Evolutionary conservation across 2,329 filamentous ascomycete species (phyloP), one percentile per base, ranked within the genome.

Genomic region (Pleomassaria siparia): DNA sequence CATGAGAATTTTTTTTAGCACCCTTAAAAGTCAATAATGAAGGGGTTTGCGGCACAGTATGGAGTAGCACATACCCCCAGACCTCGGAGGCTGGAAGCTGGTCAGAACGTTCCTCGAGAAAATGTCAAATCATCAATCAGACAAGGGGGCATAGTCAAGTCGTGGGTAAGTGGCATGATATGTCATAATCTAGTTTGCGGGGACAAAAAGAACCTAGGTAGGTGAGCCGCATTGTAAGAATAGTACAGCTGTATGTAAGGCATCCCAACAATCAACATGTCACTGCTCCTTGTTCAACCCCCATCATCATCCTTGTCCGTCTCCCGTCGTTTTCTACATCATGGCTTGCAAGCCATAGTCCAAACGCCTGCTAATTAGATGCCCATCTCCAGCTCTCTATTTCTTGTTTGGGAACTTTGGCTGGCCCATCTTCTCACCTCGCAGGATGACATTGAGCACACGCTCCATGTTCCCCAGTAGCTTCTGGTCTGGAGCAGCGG

Each of bases 381-480:
- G 18, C 11, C n/a, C 18, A 28, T n/a, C 9, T 3, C 8, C 43
- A 50, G 46, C 77, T 83, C 43, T 51, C 55, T 49, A 84, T 78
- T 88, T 89, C 81, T 88, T 90, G 56, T 84, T 79, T 50, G 78
- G 82, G 72, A 94, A 88, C 76, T 86, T 88, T 62, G 90, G 88
- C 71, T 84, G 79, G 54, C 91, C 92, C 70, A 96, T 94, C 74
- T 92, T 89, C 65, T 77, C 79, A 49, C 94, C 90, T 59, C 91
- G 82, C 66, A 96, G 80, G 78, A 95, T 90, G 65, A 96, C 83
- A 65, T 94, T 92, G 70, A 96, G 83, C 54, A 89, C 84, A 45
- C 86, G 81, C 82, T 95, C 90, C 81, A 96, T 89, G 58, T 80
- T 76, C 50, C 74, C 73, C 47, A 95, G 78, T 45, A 95, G 77